These are phyloP conservation scores for Ophiostoma australiae DNA, from an alignment of 2,329 filamentous ascomycete species.

Conservation along the genomic window DNA sequence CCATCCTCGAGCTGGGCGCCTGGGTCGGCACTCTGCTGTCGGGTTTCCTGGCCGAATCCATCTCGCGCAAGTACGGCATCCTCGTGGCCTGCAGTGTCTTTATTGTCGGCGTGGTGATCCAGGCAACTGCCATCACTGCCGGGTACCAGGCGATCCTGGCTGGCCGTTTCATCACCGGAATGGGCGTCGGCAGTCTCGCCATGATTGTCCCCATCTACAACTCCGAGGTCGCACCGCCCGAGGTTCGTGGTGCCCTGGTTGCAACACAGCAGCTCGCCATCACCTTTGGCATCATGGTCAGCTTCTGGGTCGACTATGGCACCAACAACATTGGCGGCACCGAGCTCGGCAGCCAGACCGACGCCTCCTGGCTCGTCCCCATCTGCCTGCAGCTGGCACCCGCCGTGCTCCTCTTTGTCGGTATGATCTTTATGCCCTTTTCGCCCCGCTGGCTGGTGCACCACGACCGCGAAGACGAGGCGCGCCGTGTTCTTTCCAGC, in stretches of 20 bases:
- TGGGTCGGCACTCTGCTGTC: conserved; percentile 70
- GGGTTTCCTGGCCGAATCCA: conserved; percentile 64
- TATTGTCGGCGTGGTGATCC: conserved; percentile 66
- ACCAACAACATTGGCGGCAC: conserved; percentile 62
- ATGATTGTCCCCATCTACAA: conserved; percentile 54
- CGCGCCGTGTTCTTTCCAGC: conserved; percentile 55
- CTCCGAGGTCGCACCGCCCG: conserved; percentile 45
- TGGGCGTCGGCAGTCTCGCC: conserved; percentile 64
- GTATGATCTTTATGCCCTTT: conserved; percentile 77
- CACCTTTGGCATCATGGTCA: conserved; percentile 60
- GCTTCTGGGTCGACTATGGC: conserved; percentile 60
- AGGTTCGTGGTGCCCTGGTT: conserved; percentile 46
- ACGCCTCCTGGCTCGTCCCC: conserved; percentile 70
- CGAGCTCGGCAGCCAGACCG: conserved; percentile 45
- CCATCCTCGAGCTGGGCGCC: conserved; percentile 70
- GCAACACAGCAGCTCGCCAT: conserved; percentile 51
- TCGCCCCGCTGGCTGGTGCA: conserved; percentile 71
- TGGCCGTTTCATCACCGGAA: conserved; percentile 67
- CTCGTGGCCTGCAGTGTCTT: conserved; percentile 63
- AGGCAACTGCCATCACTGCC: conserved; percentile 54
- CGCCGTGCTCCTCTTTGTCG: conserved; percentile 59
- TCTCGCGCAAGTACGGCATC: conserved; percentile 65
- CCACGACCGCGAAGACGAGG: conserved; percentile 64
- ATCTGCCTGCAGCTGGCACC: conserved; percentile 67
- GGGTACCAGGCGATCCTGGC: conserved; percentile 60